Percentiles rank a stretch among this genome's conserved stretches.
Evolutionary conservation across 2,329 filamentous ascomycete species (phyloP).

Genomic region (Cladosporium halotolerans): DNA sequence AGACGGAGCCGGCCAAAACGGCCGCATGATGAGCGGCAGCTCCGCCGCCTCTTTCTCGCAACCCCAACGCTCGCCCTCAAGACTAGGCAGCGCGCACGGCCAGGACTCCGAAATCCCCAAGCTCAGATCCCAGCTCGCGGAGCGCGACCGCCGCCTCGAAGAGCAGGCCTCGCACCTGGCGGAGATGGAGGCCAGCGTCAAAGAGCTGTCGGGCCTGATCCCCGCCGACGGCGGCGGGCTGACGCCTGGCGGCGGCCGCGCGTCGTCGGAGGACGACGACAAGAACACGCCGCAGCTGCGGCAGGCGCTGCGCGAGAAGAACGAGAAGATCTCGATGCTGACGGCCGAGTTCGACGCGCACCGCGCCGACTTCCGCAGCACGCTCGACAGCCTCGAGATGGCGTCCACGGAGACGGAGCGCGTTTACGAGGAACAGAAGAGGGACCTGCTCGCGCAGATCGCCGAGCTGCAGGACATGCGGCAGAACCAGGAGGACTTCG

Average conservation of each 20-base stretch:
- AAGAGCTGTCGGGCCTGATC: constrained; percentile 72
- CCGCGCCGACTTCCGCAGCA: constrained; percentile 90
- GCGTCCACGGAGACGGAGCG: constrained; percentile 92
- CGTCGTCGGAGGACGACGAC: constrained; percentile 33
- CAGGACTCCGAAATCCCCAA: constrained; percentile 66
- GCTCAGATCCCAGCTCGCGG: constrained; percentile 67
- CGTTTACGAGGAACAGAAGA: constrained; percentile 90
- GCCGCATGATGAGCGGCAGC: constrained; percentile 25
- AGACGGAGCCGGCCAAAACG: constrained; percentile 25
- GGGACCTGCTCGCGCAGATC: constrained; percentile 76
- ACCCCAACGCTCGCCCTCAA: constrained; percentile 30
- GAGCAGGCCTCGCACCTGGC: constrained; percentile 76
- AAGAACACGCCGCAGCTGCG: constrained; percentile 55
- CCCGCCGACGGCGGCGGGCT: constrained; percentile 42
- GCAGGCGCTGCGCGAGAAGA: constrained; percentile 83
- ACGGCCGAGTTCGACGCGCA: constrained; percentile 93
- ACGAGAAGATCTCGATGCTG: constrained; percentile 89
- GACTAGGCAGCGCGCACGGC: constrained; percentile 27
- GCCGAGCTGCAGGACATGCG: constrained; percentile 67
- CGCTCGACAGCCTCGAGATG: constrained; percentile 91
- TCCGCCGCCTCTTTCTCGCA: constrained; percentile 37
- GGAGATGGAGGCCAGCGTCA: constrained; percentile 84
- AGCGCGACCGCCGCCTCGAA: constrained; percentile 78
- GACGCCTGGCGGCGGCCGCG: constrained; percentile 11
- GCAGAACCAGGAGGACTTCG: constrained; percentile 79